A percentile compares a stretch with the other conserved stretches of the same genome.
Evolutionary conservation across 2,329 filamentous ascomycete species (phyloP).

Genomic region (Fusarium scirpi): DNA sequence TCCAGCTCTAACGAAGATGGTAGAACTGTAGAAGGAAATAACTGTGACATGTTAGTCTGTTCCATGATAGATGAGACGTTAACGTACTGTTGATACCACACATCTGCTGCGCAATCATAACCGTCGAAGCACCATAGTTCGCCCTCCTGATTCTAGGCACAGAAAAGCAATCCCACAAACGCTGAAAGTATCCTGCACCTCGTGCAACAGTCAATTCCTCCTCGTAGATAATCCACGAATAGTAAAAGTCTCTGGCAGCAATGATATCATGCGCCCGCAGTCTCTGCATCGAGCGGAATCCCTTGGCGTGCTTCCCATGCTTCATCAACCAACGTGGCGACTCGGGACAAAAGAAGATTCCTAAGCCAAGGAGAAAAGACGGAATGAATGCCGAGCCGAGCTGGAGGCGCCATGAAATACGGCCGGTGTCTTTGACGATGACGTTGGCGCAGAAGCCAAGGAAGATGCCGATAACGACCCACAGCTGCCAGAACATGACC

Average conservation of each 20-base stretch:
- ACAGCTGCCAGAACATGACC: conserved; percentile 79
- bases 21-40: conserved; percentile 41
- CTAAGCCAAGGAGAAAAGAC: conserved; percentile 63
- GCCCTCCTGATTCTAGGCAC: conserved; percentile 76
- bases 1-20: conserved; percentile 18
- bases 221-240: conserved; percentile 55
- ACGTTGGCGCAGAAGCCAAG: conserved; percentile 65
- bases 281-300: conserved; percentile 64
- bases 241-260: conserved; percentile 69
- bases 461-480: conserved; percentile 53
- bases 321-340: conserved; percentile 73
- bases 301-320: conserved; percentile 68
- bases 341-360: conserved; percentile 74
- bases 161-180: conserved; percentile 68
- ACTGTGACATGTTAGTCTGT: conserved; percentile 16
- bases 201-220: conserved; percentile 48
- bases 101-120: conserved; percentile 79
- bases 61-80: fast-evolving
- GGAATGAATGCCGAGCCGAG: conserved; percentile 69
- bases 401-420: conserved; percentile 71
- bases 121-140: conserved; percentile 78
- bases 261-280: conserved; percentile 65
- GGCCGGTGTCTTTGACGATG: conserved; percentile 64
- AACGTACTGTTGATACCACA: conserved; percentile 46
- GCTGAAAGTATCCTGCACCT: conserved; percentile 49